Percentiles rank a stretch among this genome's conserved stretches.
Conservation (phyloP, 2,329 filamentous ascomycete species). For the Penicillium sumatraense region DNA sequence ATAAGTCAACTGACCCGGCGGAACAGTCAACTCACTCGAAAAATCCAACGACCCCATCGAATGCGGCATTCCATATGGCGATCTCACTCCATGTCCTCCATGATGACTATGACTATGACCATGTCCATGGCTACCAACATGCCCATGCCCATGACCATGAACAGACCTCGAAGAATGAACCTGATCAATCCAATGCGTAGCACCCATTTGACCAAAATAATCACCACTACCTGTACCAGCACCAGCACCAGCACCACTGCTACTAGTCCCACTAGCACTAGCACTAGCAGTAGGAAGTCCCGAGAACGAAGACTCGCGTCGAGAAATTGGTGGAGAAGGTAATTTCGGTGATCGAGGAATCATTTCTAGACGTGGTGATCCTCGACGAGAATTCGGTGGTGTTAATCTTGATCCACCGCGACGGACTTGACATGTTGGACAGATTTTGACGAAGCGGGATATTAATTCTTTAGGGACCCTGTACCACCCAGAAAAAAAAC, state of each 20-base stretch:
- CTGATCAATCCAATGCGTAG: no score
- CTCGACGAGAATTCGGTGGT: constrained; percentile 45
- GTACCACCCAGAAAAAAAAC: not conserved
- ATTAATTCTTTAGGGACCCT: constrained; percentile 59
- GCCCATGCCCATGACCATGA: no score
- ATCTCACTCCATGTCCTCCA: constrained; percentile 27
- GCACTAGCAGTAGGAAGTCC: not conserved
- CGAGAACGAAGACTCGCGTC: constrained; percentile 46
- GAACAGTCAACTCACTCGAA: constrained; percentile 31
- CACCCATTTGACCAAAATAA: no score
- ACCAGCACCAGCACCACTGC: not conserved
- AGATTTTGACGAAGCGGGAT: constrained; percentile 57
- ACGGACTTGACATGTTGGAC: constrained; percentile 54
- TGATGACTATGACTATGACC: constrained; percentile 33
- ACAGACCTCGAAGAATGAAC: no score
- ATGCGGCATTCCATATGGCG: constrained; percentile 29
- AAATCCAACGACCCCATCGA: constrained; percentile 36
- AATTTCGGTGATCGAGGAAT: constrained; percentile 40
- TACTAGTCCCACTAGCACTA: no score
- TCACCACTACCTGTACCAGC: no score
- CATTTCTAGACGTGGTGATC: constrained; percentile 43
- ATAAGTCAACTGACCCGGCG: constrained; percentile 37
- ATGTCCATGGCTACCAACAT: constrained; percentile 32
- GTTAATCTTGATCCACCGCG: constrained; percentile 48
- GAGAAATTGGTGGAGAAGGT: constrained; percentile 41